Percentiles rank a stretch among this genome's conserved stretches.
Evolutionary conservation across 306 rosid genomes (phyloP).

Genomic region (Acacia melanoxylon): DNA sequence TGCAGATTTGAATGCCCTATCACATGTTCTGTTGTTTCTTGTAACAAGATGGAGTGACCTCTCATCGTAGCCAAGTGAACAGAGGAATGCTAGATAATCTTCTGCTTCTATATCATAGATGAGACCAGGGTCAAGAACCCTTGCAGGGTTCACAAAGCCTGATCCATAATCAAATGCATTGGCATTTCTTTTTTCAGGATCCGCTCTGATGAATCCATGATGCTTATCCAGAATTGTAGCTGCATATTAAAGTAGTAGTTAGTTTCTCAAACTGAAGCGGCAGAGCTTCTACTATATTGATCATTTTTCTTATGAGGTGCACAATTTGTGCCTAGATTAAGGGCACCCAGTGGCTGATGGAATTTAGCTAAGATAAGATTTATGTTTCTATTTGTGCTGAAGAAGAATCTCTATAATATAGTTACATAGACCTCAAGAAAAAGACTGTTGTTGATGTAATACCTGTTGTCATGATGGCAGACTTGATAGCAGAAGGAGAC

Average conservation of each 20-base stretch:
- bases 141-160: conserved; percentile 78
- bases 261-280: conserved; percentile 28
- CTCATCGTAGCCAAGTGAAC: conserved; percentile 66
- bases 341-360: background rate
- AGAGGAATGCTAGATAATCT: conserved; percentile 66
- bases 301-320: background rate
- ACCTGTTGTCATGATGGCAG: conserved; percentile 95
- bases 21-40: conserved; percentile 66
- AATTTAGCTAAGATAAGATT: background rate
- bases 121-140: conserved; percentile 80
- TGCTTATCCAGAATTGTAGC: conserved; percentile 71
- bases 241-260: conserved; percentile 42
- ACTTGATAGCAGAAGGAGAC: conserved; percentile 83
- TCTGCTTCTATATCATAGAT: conserved; percentile 59
- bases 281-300: background rate
- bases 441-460: background rate
- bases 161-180: conserved; percentile 84
- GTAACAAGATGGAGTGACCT: conserved; percentile 67
- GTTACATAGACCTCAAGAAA: background rate
- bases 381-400: background rate
- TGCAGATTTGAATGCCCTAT: conserved; percentile 43
- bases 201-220: conserved; percentile 56
- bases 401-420: background rate
- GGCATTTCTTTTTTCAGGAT: conserved; percentile 62
- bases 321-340: background rate